Percentiles rank a stretch among this genome's conserved stretches.
phyloP scores from a whole-genome alignment of 192 early-diverging fungal species.

The Oehlia diaphana region DNA sequence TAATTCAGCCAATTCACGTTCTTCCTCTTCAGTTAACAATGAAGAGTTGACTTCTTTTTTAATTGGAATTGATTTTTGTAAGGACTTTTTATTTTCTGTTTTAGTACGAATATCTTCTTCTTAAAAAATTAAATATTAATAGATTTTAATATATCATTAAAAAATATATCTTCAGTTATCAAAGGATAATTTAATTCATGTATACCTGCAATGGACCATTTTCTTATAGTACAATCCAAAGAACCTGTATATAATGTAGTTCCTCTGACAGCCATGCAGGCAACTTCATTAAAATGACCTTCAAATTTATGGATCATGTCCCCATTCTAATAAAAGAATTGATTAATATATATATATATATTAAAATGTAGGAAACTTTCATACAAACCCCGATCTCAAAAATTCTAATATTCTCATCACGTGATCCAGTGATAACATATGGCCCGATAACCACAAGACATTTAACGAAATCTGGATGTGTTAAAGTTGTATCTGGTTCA shows the following conservation, averaged over 20 bases:
- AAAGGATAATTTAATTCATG: constrained; percentile 3
- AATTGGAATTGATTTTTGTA: background rate
- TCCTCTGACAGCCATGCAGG: constrained; percentile 59
- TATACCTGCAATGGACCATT: constrained; percentile 72
- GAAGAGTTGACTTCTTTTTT: constrained; percentile 7
- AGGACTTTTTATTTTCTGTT: constrained; percentile 5
- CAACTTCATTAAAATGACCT: constrained; percentile 91
- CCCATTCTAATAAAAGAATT: constrained; percentile 54
- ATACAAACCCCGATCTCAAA: constrained; percentile 78
- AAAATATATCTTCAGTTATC: background rate
- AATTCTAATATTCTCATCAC: constrained; percentile 83
- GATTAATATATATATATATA: too few species aligned
- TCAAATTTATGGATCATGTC: constrained; percentile 73
- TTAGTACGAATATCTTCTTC: constrained; percentile 10
- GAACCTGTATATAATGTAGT: constrained; percentile 74
- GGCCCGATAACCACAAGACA: constrained; percentile 61
- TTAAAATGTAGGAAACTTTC: background rate
- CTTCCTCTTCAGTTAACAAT: constrained; percentile 86
- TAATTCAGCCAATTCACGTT: constrained; percentile 84
- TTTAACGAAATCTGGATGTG: constrained; percentile 85
- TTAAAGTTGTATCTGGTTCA: constrained; percentile 67
- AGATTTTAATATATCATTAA: constrained; percentile 23
- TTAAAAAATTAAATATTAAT: constrained; percentile 13
- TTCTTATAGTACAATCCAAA: constrained; percentile 83
- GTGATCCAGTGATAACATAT: constrained; percentile 77